Evolutionary conservation across 2,329 filamentous ascomycete species (phyloP).

Genomic region (Arthrobotrys musiformis): DNA sequence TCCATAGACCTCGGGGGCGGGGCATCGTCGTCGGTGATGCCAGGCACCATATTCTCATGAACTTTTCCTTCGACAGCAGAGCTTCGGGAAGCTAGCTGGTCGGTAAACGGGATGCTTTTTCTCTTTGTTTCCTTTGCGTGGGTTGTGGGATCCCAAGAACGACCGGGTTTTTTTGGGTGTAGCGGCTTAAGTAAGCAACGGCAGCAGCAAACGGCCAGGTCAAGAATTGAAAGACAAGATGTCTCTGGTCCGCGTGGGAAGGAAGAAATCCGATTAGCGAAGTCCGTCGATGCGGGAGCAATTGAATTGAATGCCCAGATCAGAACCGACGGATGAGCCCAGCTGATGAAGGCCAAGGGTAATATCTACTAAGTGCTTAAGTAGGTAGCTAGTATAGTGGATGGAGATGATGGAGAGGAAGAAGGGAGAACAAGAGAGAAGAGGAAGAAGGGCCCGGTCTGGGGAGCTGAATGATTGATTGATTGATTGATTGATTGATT

Average conservation of each 20-base stretch:
- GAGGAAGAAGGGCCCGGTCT: background rate
- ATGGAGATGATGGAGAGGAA: background rate
- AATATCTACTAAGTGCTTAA: too few relatives aligned
- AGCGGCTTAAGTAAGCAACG: slow-evolving; percentile 46
- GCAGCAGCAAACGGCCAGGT: slow-evolving; percentile 29
- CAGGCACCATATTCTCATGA: slow-evolving; percentile 34
- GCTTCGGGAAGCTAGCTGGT: background rate
- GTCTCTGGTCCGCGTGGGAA: slow-evolving; percentile 22
- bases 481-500: background rate
- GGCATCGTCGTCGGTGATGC: slow-evolving; percentile 44
- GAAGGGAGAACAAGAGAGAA: background rate
- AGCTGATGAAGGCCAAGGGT: background rate
- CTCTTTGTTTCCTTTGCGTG: background rate
- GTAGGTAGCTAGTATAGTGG: too few relatives aligned
- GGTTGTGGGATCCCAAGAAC: background rate
- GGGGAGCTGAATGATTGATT: background rate
- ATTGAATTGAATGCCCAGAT: background rate
- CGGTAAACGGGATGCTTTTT: background rate
- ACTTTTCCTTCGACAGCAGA: background rate
- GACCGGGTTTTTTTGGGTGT: background rate
- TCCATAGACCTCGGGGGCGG: slow-evolving; percentile 62
- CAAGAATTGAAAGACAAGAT: slow-evolving; percentile 21
- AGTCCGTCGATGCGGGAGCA: background rate
- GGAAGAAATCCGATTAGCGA: slow-evolving; percentile 54
- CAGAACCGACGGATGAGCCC: too few relatives aligned